phyloP scores from a whole-genome alignment of 78 protist genomes.

The Dictyostelium intermedium region DNA sequence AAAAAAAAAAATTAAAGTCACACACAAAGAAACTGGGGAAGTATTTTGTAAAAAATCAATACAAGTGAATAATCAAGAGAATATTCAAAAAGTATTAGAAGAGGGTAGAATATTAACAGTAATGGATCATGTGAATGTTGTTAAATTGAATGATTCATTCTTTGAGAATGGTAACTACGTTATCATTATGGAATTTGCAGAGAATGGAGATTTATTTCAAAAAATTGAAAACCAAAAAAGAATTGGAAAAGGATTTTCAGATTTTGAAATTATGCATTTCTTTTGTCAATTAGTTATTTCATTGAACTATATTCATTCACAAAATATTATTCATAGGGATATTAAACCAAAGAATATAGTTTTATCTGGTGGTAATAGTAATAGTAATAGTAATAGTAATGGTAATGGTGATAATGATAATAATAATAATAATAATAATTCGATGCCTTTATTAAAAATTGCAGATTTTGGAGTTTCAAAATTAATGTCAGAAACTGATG shows the following conservation, averaged over 20 bases:
- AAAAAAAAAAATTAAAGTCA: neutral
- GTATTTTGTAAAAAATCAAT: conserved; percentile 2
- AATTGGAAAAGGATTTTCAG: neutral
- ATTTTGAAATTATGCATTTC: conserved; percentile 5
- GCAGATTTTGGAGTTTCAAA: conserved; percentile 99
- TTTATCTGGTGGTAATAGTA: neutral
- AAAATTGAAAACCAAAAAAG: neutral
- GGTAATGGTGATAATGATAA: neutral
- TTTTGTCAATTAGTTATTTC: conserved; percentile 92
- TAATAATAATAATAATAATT: neutral
- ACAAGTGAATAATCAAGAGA: neutral
- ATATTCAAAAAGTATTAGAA: neutral
- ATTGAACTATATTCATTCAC: conserved; percentile 87
- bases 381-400: neutral
- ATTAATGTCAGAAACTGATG: neutral
- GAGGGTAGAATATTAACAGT: conserved; percentile 45
- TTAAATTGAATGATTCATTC: conserved; percentile 94
- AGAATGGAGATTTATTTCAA: neutral
- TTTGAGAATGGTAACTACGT: conserved; percentile 49
- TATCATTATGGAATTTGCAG: conserved; percentile 2
- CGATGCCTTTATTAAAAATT: conserved; percentile 79
- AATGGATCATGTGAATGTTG: conserved; percentile 95
- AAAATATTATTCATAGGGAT: conserved; percentile 95
- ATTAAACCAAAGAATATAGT: conserved; percentile 97
- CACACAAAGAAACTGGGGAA: neutral